phyloP scores from a whole-genome alignment of 2,329 filamentous ascomycete genomes.

The Botrytis fragariae region DNA sequence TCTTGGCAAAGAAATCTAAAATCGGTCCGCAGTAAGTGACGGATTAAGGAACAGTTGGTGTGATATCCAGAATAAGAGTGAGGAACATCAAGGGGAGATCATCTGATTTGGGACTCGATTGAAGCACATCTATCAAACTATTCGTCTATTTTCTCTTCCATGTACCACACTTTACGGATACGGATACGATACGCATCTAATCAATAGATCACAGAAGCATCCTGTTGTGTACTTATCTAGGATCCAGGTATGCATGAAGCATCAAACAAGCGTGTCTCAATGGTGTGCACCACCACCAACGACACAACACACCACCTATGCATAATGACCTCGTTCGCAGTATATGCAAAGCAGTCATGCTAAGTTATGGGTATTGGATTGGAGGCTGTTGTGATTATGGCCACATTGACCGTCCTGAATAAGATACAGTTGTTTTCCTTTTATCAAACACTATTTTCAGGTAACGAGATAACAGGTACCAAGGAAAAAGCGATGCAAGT shows the following conservation, averaged over 20 bases:
- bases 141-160: background rate
- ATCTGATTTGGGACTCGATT: background rate
- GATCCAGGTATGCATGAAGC: background rate
- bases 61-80: background rate
- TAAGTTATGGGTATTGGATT: background rate
- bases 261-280: background rate
- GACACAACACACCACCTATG: background rate
- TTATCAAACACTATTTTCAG: background rate
- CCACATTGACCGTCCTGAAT: background rate
- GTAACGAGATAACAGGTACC: background rate
- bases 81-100: background rate
- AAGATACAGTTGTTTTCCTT: background rate
- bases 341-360: background rate
- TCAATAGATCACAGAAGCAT: slow-evolving; percentile 18
- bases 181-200: background rate
- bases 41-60: background rate
- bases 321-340: background rate
- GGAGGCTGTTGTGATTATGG: too few species aligned
- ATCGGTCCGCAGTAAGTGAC: background rate
- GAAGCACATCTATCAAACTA: background rate
- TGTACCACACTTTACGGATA: too few species aligned
- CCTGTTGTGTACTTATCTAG: slow-evolving; percentile 4
- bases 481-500: background rate
- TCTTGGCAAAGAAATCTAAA: background rate
- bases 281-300: background rate